Base-by-base conservation (phyloP, 2,329 filamentous ascomycete species). In the Fusarium tjaetaba region DNA sequence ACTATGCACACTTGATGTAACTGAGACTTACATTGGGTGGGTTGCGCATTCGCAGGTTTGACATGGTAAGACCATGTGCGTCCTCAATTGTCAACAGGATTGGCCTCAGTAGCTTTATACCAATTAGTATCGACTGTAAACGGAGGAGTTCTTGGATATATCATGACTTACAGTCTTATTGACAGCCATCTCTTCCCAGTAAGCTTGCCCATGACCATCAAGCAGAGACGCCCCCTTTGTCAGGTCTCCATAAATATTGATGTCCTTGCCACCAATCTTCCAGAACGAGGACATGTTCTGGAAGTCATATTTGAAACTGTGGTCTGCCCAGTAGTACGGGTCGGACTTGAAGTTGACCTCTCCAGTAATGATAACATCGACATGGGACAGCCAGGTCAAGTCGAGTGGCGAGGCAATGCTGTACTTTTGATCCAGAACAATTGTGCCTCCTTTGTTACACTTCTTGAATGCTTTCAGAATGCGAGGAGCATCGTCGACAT, bases 161-260 rank as follows among this genome's bases (percentile, higher is more conserved):
- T 28, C 2, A 28, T 4, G 7, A 1, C 90, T 34, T 57, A 76
- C 76, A 26, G 67, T 75, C 18, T 49, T 71, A 53, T 78, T 78
- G 6, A 48, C 59, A 5, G 43, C 42, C 13, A 68, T 59, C 30
- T 76, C 76, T 43, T 77, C 63, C 76, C 76, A 78, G 48, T 78
- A 78, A 0, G 30, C 68, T 36, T 78, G 71, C 3, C 76, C 76
- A 26, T 76, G 70, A 1, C 76, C 81, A 71, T 92, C 88, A 75
- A 92, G 92, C 88, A 90, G 91, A 4, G 86, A 85, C 76, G 92
- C 89, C 1, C 89, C 90, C 64, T 90, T 91, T 22, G 75, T 93
- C 87, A 14, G 92, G 22, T 88, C 89, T 1, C 91, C 92, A 69
- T 92, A 93, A 51, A 94, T 86, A 65, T 92, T 91, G 16, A 94